Percentiles rank a stretch among this genome's conserved stretches.
Conservation (phyloP, 345 rosid species). For the Corchorus olitorius region DNA sequence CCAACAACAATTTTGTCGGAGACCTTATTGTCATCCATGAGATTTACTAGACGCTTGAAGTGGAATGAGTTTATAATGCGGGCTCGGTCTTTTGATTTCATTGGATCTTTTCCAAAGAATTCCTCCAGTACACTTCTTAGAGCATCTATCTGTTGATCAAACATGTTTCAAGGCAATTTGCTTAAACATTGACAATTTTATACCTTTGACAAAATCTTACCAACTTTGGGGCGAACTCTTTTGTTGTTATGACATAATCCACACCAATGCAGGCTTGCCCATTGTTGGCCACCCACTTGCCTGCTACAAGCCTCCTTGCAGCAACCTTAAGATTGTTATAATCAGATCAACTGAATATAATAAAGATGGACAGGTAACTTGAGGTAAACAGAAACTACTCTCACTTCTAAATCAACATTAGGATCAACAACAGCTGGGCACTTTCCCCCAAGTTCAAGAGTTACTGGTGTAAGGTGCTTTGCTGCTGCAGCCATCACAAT, state of each 20-base stretch:
- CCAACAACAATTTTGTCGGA: conserved; percentile 76
- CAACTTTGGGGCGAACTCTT: conserved; percentile 71
- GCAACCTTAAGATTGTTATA: conserved; percentile 57
- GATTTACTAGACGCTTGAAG: conserved; percentile 67
- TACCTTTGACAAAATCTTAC: conserved; percentile 45
- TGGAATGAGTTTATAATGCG: conserved; percentile 79
- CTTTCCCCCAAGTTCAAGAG: conserved; percentile 97
- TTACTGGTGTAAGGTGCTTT: conserved; percentile 91
- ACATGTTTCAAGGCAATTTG: not conserved
- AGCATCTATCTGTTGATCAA: conserved; percentile 52
- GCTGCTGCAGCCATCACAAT: conserved; percentile 98
- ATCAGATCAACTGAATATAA: conserved; percentile 14
- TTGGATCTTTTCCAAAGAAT: conserved; percentile 72
- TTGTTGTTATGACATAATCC: conserved; percentile 81
- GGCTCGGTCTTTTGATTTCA: conserved; percentile 80
- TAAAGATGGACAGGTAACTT: not conserved
- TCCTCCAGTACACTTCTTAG: conserved; percentile 61
- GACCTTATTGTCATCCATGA: conserved; percentile 87
- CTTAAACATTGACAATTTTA: not conserved
- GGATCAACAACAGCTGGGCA: conserved; percentile 88
- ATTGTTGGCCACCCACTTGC: conserved; percentile 91
- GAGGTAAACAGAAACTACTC: conserved; percentile 10
- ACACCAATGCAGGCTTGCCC: conserved; percentile 93
- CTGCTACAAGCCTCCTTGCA: conserved; percentile 66
- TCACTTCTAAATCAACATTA: conserved; percentile 67